These are phyloP conservation scores for Tulasnella calospora DNA, from an alignment of 768 basidiomycete species.

Conservation along the genomic window DNA sequence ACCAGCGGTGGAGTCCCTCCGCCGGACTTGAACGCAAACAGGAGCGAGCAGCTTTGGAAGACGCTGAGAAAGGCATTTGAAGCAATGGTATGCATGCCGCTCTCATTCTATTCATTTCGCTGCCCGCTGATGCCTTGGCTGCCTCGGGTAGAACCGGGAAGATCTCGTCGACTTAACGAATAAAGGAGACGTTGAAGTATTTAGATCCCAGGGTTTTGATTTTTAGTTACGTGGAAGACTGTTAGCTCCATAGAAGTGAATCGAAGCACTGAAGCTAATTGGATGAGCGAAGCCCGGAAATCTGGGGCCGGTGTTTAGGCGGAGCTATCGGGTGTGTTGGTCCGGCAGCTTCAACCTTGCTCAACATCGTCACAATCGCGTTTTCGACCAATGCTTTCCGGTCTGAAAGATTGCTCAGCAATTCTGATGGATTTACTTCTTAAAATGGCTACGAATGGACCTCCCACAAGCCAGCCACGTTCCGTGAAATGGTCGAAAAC, in stretches of 20 bases:
- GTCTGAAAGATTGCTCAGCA: too few relatives aligned
- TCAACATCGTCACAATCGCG: neutral
- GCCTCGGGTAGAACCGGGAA: constrained; percentile 55
- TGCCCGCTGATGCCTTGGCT: neutral
- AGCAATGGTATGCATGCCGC: constrained; percentile 57
- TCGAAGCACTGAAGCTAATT: too few relatives aligned
- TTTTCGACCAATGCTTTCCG: neutral
- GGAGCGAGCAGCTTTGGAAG: constrained; percentile 82
- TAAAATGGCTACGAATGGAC: neutral
- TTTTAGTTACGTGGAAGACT: constrained; percentile 49
- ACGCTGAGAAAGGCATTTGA: constrained; percentile 78
- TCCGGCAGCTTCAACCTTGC: neutral
- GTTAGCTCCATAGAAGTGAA: neutral
- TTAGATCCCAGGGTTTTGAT: constrained; percentile 83
- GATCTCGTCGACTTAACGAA: constrained; percentile 77
- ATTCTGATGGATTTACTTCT: neutral
- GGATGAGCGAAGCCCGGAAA: neutral
- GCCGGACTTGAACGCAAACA: constrained; percentile 39
- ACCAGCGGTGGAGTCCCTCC: neutral
- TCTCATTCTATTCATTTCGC: neutral
- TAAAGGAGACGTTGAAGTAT: constrained; percentile 60
- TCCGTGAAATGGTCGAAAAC: neutral
- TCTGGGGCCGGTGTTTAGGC: too few relatives aligned
- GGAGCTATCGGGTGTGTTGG: neutral
- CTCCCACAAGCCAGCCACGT: neutral